phyloP scores from a whole-genome alignment of 2,329 filamentous ascomycete genomes.

The Fonsecaea multimorphosa region DNA sequence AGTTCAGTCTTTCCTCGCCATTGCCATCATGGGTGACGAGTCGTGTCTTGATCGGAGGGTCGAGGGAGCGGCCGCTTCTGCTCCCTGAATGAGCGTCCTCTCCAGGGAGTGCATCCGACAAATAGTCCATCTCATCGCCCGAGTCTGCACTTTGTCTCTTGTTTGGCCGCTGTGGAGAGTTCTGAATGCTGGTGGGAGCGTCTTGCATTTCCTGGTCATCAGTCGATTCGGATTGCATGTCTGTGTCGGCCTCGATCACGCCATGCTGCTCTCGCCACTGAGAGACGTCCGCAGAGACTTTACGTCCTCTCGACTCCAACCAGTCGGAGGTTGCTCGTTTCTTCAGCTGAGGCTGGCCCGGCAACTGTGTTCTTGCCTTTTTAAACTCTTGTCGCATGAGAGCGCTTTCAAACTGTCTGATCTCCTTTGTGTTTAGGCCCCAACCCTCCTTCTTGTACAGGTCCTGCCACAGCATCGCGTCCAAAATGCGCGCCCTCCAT shows the following conservation, averaged over 20 bases:
- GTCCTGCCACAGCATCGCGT: conserved; percentile 84
- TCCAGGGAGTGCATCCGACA: neutral
- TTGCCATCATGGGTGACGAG: conserved; percentile 45
- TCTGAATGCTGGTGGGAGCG: conserved; percentile 29
- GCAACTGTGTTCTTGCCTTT: conserved; percentile 52
- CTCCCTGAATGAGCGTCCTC: conserved; percentile 13
- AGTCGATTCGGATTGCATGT: conserved; percentile 43
- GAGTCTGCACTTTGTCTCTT: conserved; percentile 37
- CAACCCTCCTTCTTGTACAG: conserved; percentile 87
- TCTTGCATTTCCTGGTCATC: conserved; percentile 55
- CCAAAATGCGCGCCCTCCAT: conserved; percentile 82
- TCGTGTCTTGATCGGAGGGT: conserved; percentile 42
- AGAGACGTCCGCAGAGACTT: conserved; percentile 38
- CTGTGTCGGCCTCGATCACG: conserved; percentile 53
- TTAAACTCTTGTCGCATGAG: conserved; percentile 46
- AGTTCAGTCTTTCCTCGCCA: conserved; percentile 70
- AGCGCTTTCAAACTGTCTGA: conserved; percentile 68
- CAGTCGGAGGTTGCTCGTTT: conserved; percentile 57
- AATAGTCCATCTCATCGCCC: conserved; percentile 38
- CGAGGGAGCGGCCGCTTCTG: conserved; percentile 2
- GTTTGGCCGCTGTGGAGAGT: conserved; percentile 37
- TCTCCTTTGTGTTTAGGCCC: conserved; percentile 71
- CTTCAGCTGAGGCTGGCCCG: conserved; percentile 59
- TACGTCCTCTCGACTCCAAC: conserved; percentile 47
- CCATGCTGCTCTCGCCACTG: conserved; percentile 57